Conservation (phyloP, 2,329 filamentous ascomycete species). For the Geosmithia flava region DNA sequence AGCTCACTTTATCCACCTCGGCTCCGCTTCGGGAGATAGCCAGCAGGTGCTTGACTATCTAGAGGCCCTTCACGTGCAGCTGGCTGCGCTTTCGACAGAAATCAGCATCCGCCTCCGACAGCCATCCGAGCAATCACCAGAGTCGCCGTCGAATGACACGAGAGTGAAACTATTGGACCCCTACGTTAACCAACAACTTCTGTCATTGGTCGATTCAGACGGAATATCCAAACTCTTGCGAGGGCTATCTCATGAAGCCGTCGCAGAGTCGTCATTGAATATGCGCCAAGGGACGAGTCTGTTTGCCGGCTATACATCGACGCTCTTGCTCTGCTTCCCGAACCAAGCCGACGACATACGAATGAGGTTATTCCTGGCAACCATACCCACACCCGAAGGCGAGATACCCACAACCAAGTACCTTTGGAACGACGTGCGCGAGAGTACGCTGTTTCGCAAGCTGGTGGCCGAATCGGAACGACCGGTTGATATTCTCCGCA, state of each 20-base stretch:
- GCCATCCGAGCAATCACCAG: not conserved
- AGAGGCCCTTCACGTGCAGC: conserved; percentile 38
- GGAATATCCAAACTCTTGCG: conserved; percentile 45
- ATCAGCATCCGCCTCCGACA: conserved; percentile 27
- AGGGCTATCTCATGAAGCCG: conserved; percentile 17
- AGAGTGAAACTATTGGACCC: conserved; percentile 21
- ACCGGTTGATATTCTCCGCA: conserved; percentile 14
- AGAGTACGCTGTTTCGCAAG: conserved; percentile 26
- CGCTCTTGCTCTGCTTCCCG: conserved; percentile 76
- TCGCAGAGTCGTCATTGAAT: conserved; percentile 15
- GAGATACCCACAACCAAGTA: conserved; percentile 50
- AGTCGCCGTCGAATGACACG: conserved; percentile 6
- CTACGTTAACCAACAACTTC: conserved; percentile 54
- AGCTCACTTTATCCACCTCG: conserved; percentile 52
- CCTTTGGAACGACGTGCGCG: conserved; percentile 58
- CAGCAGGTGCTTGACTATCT: conserved; percentile 28
- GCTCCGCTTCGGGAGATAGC: conserved; percentile 22
- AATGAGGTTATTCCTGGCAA: conserved; percentile 73
- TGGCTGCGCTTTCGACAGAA: conserved; percentile 37
- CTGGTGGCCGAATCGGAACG: conserved; percentile 15
- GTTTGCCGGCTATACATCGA: conserved; percentile 77
- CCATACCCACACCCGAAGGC: conserved; percentile 30
- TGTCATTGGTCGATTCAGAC: conserved; percentile 61
- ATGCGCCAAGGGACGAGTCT: conserved; percentile 40
- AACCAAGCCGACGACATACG: conserved; percentile 74